phyloP scores from a whole-genome alignment of 352 stramenopile genomes.

The Elongisporangium prolatum region DNA sequence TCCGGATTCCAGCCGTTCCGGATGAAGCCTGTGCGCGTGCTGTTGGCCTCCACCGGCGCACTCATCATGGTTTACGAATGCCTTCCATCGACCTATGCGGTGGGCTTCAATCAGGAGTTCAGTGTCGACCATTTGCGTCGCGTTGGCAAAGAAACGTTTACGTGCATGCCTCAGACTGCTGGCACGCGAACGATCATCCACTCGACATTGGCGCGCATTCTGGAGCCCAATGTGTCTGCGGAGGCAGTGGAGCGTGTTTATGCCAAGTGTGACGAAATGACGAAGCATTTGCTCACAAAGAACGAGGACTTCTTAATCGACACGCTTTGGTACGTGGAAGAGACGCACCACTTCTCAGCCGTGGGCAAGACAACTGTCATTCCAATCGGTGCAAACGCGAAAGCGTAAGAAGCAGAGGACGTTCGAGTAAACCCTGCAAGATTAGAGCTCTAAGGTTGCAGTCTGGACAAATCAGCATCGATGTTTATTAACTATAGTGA shows the following conservation, averaged over 20 bases:
- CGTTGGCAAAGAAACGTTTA: conserved; percentile 42
- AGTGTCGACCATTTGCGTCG: conserved; percentile 52
- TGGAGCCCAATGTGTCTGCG: conserved; percentile 34
- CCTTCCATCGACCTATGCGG: conserved; percentile 9
- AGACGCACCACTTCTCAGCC: conserved; percentile 60
- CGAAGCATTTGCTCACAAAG: conserved; percentile 21
- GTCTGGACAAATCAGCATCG: too few relatives aligned
- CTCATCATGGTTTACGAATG: conserved; percentile 69
- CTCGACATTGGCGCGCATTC: conserved; percentile 52
- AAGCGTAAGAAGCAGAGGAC: conserved; percentile 1
- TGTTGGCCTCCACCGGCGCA: conserved; percentile 55
- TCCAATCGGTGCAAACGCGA: conserved; percentile 20
- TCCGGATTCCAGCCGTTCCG: conserved; percentile 32
- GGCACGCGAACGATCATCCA: conserved; percentile 57
- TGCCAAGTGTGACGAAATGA: conserved; percentile 52
- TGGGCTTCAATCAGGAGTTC: conserved; percentile 38
- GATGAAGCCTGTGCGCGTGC: conserved; percentile 41
- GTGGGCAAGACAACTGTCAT: conserved; percentile 41
- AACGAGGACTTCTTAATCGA: conserved; percentile 28
- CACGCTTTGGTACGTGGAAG: conserved; percentile 66
- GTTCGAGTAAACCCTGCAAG: too few relatives aligned
- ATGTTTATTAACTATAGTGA: too few relatives aligned
- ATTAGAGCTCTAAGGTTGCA: too few relatives aligned
- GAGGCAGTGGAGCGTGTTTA: conserved; percentile 29
- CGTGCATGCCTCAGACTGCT: conserved; percentile 33